Evolutionary conservation across 176 grass and related monocot species (phyloP).

Genomic region (Otatea glauca): DNA sequence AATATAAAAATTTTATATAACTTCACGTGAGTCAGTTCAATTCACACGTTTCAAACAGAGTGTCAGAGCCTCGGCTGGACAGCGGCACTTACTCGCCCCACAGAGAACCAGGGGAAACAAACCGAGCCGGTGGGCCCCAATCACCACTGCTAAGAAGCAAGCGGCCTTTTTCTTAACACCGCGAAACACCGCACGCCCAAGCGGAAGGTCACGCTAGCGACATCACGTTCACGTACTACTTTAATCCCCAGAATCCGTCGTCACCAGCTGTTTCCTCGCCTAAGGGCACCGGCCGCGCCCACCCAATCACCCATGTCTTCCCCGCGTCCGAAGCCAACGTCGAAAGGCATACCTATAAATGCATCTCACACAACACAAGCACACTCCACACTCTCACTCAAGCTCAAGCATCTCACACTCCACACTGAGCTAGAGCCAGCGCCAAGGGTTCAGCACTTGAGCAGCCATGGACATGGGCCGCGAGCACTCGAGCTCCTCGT

Average conservation of each 20-base stretch:
- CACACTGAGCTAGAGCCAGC: not conserved
- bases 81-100: not conserved
- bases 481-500: conserved; percentile 20
- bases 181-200: not conserved
- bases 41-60: too few relatives aligned
- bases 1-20: too few relatives aligned
- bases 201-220: not conserved
- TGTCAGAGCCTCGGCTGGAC: too few relatives aligned
- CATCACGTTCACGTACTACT: too few relatives aligned
- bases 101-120: too few relatives aligned
- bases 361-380: not conserved
- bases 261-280: conserved; percentile 33
- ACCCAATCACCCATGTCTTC: not conserved
- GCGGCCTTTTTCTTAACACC: not conserved
- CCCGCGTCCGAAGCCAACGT: conserved; percentile 25
- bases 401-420: not conserved
- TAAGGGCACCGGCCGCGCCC: not conserved
- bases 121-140: not conserved
- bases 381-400: not conserved
- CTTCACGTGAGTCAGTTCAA: too few relatives aligned
- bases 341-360: conserved; percentile 51
- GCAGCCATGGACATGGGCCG: conserved; percentile 35
- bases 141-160: not conserved
- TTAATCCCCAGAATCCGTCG: not conserved
- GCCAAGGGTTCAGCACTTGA: too few relatives aligned